Conservation (phyloP, 371 early-diverging fungal genomes). For the Gilbertella persicaria region DNA sequence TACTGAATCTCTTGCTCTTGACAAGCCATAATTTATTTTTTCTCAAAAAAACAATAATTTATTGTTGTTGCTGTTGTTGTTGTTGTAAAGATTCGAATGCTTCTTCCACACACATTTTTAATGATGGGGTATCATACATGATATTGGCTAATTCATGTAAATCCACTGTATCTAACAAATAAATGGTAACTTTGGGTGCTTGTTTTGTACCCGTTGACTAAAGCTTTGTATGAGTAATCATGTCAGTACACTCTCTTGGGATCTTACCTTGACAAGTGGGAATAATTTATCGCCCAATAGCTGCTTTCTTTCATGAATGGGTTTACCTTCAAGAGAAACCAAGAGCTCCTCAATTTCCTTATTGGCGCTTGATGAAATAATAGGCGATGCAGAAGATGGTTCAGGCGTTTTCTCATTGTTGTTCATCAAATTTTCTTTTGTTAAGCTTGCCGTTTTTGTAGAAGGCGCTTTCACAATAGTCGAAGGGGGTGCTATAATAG, state of each 20-base stretch:
- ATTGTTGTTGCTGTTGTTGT: conserved; percentile 8
- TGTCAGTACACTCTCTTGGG: no score
- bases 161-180: conserved; percentile 43
- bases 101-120: conserved; percentile 30
- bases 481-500: conserved; percentile 33
- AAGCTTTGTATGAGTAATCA: no score
- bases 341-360: conserved; percentile 19
- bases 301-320: conserved; percentile 40
- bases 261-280: conserved; percentile 46
- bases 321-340: conserved; percentile 27
- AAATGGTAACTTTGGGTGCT: conserved; percentile 49
- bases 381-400: conserved; percentile 19
- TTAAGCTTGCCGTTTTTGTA: background rate
- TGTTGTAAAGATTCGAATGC: conserved; percentile 21
- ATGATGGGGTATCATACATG: conserved; percentile 39
- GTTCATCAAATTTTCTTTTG: conserved; percentile 16
- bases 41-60: conserved; percentile 8
- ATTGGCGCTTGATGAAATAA: background rate
- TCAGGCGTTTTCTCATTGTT: conserved; percentile 13
- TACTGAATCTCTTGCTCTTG: conserved; percentile 6
- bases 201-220: conserved; percentile 42
- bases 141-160: conserved; percentile 38
- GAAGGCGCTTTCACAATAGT: conserved; percentile 3
- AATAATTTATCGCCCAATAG: conserved; percentile 42
- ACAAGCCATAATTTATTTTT: background rate